A percentile compares a stretch with the other conserved stretches of the same genome.
These are phyloP conservation scores for Larix kaempferi DNA, from an alignment of 75 land plant species.

Conservation along the genomic window DNA sequence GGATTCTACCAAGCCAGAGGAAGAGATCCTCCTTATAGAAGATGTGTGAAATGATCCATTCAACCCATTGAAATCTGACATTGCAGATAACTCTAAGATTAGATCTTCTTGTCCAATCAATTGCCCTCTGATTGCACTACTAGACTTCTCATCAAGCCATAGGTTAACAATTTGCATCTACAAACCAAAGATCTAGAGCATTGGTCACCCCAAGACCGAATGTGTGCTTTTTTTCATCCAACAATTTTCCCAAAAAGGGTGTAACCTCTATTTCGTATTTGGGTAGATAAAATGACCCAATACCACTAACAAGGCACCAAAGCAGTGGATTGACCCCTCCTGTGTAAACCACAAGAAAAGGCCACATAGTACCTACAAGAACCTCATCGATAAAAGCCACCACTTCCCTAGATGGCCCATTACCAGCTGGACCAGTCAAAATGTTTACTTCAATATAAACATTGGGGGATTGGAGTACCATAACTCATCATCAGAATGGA, in stretches of 20 bases:
- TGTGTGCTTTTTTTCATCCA: slow-evolving; percentile 26
- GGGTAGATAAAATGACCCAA: slow-evolving; percentile 51
- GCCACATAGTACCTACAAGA: slow-evolving; percentile 31
- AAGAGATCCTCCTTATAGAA: no score
- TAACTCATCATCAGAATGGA: slow-evolving; percentile 47
- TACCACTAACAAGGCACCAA: slow-evolving; percentile 48
- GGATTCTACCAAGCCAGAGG: slow-evolving; percentile 39
- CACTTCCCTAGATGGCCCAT: slow-evolving; percentile 32
- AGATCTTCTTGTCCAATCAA: slow-evolving; percentile 12
- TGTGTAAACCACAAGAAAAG: slow-evolving; percentile 44
- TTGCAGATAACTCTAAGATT: no score
- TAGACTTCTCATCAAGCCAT: slow-evolving; percentile 30
- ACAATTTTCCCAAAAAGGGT: slow-evolving; percentile 35
- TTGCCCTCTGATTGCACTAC: slow-evolving; percentile 11
- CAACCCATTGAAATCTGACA: slow-evolving; percentile 10
- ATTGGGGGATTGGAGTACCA: slow-evolving; percentile 44
- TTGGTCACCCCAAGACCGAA: slow-evolving; percentile 26
- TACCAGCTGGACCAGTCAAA: slow-evolving; percentile 25
- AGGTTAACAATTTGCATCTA: slow-evolving; percentile 38
- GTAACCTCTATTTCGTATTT: slow-evolving; percentile 42
- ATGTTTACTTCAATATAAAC: slow-evolving; percentile 32
- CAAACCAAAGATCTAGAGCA: slow-evolving; percentile 24
- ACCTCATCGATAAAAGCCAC: slow-evolving; percentile 30
- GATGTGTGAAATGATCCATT: slow-evolving; percentile 29
- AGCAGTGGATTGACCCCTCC: slow-evolving; percentile 39